These are phyloP conservation scores for Candida hungchunana DNA, from an alignment of 805 yeast species.

Conservation along the genomic window DNA sequence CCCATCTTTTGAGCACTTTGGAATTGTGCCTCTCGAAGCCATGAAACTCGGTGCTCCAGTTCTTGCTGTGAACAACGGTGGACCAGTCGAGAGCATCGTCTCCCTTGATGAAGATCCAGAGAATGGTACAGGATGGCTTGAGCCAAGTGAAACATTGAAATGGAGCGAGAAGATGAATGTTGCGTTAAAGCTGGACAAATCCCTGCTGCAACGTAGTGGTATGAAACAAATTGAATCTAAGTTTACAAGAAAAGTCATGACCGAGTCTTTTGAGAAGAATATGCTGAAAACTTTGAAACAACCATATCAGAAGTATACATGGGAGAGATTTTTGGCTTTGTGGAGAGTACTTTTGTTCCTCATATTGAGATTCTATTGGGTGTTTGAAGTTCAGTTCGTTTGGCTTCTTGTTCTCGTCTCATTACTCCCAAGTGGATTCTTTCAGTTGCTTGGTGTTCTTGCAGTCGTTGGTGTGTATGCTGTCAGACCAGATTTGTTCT, in stretches of 20 bases:
- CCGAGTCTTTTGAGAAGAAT: constrained; percentile 32
- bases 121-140: constrained; percentile 62
- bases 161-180: constrained; percentile 54
- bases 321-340: constrained; percentile 28
- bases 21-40: constrained; percentile 95
- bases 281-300: constrained; percentile 28
- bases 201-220: constrained; percentile 27
- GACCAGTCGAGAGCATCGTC: constrained; percentile 75
- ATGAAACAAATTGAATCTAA: constrained; percentile 26
- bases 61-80: constrained; percentile 84
- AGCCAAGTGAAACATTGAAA: constrained; percentile 39
- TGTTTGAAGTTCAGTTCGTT: constrained; percentile 11
- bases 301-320: constrained; percentile 23
- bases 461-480: no score
- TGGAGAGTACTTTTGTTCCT: constrained; percentile 24
- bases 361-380: constrained; percentile 5
- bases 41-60: constrained; percentile 84
- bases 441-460: no score
- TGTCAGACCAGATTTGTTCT: no score
- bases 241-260: constrained; percentile 38
- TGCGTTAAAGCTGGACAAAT: constrained; percentile 28
- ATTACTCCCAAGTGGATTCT: no score
- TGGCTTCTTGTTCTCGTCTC: no score
- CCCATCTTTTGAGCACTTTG: constrained; percentile 91
- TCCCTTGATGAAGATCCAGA: constrained; percentile 29